Conservation (phyloP, 2,329 filamentous ascomycete species). For the Talaromyces rugulosus region DNA sequence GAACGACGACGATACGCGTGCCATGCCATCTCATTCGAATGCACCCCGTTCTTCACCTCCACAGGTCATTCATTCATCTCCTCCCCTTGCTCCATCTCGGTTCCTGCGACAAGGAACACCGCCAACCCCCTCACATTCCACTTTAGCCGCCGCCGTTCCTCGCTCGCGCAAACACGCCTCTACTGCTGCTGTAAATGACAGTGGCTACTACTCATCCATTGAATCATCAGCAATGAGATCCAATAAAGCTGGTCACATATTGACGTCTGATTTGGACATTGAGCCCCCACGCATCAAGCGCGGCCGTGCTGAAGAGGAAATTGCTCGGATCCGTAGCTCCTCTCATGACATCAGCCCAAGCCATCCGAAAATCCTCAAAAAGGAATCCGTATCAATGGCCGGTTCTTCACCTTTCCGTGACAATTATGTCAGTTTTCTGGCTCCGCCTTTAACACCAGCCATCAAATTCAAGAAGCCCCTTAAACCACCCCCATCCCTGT, state of each 20-base stretch:
- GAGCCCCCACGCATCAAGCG: slow-evolving; percentile 79
- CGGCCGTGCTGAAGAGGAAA: slow-evolving; percentile 91
- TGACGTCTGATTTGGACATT: slow-evolving; percentile 69
- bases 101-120: slow-evolving; percentile 61
- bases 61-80: slow-evolving; percentile 78
- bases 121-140: slow-evolving; percentile 65
- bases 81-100: slow-evolving; percentile 64
- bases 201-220: slow-evolving; percentile 93
- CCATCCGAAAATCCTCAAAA: slow-evolving; percentile 36
- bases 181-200: slow-evolving; percentile 78
- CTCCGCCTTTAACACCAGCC: slow-evolving; percentile 75
- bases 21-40: slow-evolving; percentile 20
- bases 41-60: slow-evolving; percentile 44
- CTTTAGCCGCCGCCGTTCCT: slow-evolving; percentile 56
- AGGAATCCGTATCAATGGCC: slow-evolving; percentile 27
- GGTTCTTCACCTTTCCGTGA: slow-evolving; percentile 67
- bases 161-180: slow-evolving; percentile 68
- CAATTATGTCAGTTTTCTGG: slow-evolving; percentile 56
- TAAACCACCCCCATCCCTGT: slow-evolving; percentile 70
- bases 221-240: slow-evolving; percentile 84
- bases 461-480: slow-evolving; percentile 71
- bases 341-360: slow-evolving; percentile 83
- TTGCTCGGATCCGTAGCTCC: slow-evolving; percentile 84
- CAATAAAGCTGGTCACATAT: slow-evolving; percentile 58
- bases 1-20: slow-evolving; percentile 39